These are phyloP conservation scores for Scopulariopsis brevicaulis DNA, from an alignment of 2,329 filamentous ascomycete species.

Conservation along the genomic window DNA sequence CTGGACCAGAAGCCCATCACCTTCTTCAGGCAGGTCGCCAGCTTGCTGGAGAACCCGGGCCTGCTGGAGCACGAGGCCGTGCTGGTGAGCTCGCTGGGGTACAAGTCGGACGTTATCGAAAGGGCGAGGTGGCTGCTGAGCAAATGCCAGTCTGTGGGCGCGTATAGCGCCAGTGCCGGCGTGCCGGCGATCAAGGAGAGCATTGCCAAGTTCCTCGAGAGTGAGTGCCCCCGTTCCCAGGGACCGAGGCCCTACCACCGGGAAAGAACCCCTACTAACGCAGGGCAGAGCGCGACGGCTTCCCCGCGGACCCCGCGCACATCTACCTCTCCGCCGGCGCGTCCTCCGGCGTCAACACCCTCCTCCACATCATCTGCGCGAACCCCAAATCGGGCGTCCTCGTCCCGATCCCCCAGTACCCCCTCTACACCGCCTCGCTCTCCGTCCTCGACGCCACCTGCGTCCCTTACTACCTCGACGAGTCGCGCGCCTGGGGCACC, in stretches of 20 bases:
- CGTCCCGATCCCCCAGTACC: slow-evolving; percentile 94
- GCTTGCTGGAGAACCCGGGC: slow-evolving; percentile 79
- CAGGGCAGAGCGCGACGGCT: slow-evolving; percentile 65
- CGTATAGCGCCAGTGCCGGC: slow-evolving; percentile 91
- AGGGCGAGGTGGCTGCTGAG: slow-evolving; percentile 71
- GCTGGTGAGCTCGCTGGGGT: slow-evolving; percentile 65
- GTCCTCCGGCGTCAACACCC: slow-evolving; percentile 87
- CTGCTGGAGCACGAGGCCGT: slow-evolving; percentile 75
- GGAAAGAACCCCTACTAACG: not conserved
- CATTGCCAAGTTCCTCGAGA: slow-evolving; percentile 85
- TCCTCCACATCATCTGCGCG: slow-evolving; percentile 81
- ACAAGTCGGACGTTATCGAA: slow-evolving; percentile 81
- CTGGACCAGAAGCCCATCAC: slow-evolving; percentile 98
- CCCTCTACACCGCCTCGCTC: slow-evolving; percentile 90
- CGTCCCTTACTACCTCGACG: slow-evolving; percentile 91
- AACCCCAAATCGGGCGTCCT: slow-evolving; percentile 69
- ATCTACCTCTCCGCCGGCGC: slow-evolving; percentile 90
- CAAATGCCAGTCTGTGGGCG: slow-evolving; percentile 82
- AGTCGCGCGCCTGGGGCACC: slow-evolving; percentile 78
- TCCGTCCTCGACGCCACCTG: slow-evolving; percentile 73
- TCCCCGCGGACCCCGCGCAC: slow-evolving; percentile 65
- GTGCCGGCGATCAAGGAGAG: slow-evolving; percentile 78
- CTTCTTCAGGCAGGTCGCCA: slow-evolving; percentile 95
- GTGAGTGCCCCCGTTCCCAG: slow-evolving; percentile 31
- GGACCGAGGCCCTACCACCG: not conserved